Base-by-base conservation (phyloP, 2,329 filamentous ascomycete species). In the Penicillium brevicompactum region DNA sequence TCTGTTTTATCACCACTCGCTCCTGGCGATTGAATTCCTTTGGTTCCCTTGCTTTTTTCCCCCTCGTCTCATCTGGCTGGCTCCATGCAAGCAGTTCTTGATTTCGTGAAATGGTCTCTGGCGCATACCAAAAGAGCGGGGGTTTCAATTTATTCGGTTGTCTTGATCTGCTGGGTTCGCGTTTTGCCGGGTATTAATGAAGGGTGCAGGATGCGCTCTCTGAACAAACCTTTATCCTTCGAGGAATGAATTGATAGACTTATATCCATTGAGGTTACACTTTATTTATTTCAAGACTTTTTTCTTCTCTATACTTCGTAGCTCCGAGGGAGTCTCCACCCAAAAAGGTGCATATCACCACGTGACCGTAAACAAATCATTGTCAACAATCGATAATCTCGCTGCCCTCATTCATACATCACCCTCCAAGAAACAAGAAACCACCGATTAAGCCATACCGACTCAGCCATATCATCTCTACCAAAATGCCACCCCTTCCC, bases 61-160 rank as follows among this genome's bases (percentile, higher is more conserved):
- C 24, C 52, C 51, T 61, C 46, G 58, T 61, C 51, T 58, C 61
- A 64, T 64, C 41, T 24, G 57, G 47, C 50, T 43, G 49, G 51
- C 51, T 53, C 50, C 32, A 59, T 53, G 48, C 51, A 52, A 49
- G 31, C 44, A 49, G 52, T 34, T 53, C 60, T 31, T 53, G 42
- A 48, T 54, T 60, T 60, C 60, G 43, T 65, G 61, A 60, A 64
- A 54, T 67, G 62, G 61, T 65, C 64, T 63, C 61, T 65, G 70
- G 69, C 69, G 69, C 64, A 70, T 66, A 59, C 58, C 66, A 72
- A 71, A 71, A 68, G 62, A 66, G 59, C 65, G 57, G 52, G 63
- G 55, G 38, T n/a, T 62, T 64, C 59, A 62, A 69, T 68, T 65
- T 67, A 65, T 69, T 66, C 61, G 61, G 64, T 67, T 64, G 60